Evolutionary conservation across 2,329 filamentous ascomycete species (phyloP).

Genomic region (Pseudocercospora macadamiae): DNA sequence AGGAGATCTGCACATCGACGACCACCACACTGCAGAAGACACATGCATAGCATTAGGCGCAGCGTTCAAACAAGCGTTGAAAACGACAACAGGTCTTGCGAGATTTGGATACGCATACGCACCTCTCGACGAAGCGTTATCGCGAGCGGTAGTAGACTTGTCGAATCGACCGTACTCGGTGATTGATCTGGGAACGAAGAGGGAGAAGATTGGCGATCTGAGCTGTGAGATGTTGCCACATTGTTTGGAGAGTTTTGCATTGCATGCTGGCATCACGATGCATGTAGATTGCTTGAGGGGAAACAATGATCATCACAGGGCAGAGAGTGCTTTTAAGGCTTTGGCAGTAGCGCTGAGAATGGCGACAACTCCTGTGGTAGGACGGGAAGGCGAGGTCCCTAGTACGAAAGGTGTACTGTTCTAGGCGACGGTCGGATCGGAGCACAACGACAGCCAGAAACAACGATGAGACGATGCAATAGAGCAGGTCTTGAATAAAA

Average conservation of each 20-base stretch:
- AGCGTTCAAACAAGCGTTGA: slow-evolving; percentile 81
- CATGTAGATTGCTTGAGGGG: slow-evolving; percentile 92
- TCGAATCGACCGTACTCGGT: slow-evolving; percentile 89
- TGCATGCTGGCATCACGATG: slow-evolving; percentile 85
- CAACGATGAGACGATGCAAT: neutral
- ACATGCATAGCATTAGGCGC: slow-evolving; percentile 85
- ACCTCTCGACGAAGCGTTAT: slow-evolving; percentile 92
- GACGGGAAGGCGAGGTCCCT: slow-evolving; percentile 87
- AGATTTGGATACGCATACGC: slow-evolving; percentile 92
- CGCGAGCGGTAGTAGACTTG: slow-evolving; percentile 89
- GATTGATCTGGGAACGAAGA: slow-evolving; percentile 78
- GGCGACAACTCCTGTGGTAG: slow-evolving; percentile 74
- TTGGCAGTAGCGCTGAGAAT: slow-evolving; percentile 80
- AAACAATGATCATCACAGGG: slow-evolving; percentile 92
- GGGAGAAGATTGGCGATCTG: slow-evolving; percentile 92
- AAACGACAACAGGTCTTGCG: slow-evolving; percentile 76
- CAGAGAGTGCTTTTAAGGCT: slow-evolving; percentile 97
- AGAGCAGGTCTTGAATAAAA: too few species aligned
- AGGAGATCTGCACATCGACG: slow-evolving; percentile 94
- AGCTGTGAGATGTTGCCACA: slow-evolving; percentile 97
- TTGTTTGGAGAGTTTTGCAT: slow-evolving; percentile 90
- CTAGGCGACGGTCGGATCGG: slow-evolving; percentile 16
- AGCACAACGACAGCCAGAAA: neutral
- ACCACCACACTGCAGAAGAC: slow-evolving; percentile 98
- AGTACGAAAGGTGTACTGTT: slow-evolving; percentile 92